Base-by-base conservation (phyloP, 2,329 filamentous ascomycete genomes). In the Lachnellula hyalina region DNA sequence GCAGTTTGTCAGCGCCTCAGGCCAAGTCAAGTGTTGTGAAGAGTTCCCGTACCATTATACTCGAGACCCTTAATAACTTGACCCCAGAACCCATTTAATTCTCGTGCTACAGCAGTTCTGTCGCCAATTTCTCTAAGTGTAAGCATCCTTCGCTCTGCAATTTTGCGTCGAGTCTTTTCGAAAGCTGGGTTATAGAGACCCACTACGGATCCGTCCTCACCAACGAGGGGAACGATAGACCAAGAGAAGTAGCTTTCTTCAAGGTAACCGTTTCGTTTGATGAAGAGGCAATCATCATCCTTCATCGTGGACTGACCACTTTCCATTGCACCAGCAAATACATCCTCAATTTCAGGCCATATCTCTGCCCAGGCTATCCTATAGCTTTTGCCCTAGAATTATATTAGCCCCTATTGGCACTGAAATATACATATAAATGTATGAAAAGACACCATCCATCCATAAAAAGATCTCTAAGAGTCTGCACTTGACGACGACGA, bases 221-320 rank as follows among this genome's bases (percentile, higher is more conserved):
- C 89, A 1, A 93, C 81, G 58, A 93, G 77, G 0, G 89, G 89
- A 25, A 93, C 86, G 42, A 93, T 84, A 1, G 84, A 88, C 88
- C 88, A 93, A 12, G 86, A 89, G 68, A 93, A 93, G 67, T 89
- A 93, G 0, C 87, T 84, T 67, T 94, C 89, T 69, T 95, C 88
- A 1, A 90, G 71, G 58, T 81, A 90, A 1, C 84, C 82, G 59
- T 83, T 81, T 7, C 89, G 81, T 47, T 79, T 76, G 34, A 94
- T 79, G 64, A 91, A 90, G 1, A 93, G 74, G 54, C 83, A 83
- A 59, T 93, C 87, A 63, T 94, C 89, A 61, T 92, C 85, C 69
- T 91, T 93, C 86, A 92, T 89, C 0, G 85, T 90, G 0, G 89
- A 86, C 71, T 91, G 85, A 0, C 89, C 90, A 4, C 84, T 86